These are phyloP conservation scores for Pholiota adiposa DNA, from an alignment of 1,284 basidiomycete species.

Conservation along the genomic window DNA sequence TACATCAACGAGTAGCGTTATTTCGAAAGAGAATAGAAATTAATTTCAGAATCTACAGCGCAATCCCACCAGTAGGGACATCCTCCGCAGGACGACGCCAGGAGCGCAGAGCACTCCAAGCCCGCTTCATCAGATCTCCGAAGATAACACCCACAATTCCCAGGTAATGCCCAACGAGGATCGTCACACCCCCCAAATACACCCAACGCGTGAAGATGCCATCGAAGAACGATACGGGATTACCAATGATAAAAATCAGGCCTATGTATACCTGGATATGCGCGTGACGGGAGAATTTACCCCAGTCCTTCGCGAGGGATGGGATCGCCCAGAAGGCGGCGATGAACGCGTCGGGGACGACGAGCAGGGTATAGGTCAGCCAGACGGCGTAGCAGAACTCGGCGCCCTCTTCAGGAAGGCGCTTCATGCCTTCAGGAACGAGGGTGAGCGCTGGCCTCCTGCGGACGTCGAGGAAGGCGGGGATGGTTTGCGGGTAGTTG, in stretches of 20 bases:
- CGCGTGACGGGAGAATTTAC: background rate
- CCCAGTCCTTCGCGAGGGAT: background rate
- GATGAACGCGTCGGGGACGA: too few species aligned
- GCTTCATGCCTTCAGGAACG: background rate
- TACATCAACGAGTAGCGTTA: too few species aligned
- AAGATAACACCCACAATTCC: background rate
- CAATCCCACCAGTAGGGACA: background rate
- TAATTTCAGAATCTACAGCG: background rate
- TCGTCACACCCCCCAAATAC: too few species aligned
- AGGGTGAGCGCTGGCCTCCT: background rate
- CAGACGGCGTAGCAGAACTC: background rate
- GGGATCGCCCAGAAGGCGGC: constrained; percentile 13
- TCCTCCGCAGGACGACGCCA: background rate
- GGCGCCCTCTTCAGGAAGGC: background rate
- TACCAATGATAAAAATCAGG: too few species aligned
- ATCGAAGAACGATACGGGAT: too few species aligned
- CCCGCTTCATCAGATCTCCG: background rate
- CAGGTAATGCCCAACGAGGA: too few species aligned
- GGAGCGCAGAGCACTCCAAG: background rate
- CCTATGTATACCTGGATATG: too few species aligned
- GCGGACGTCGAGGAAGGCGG: background rate
- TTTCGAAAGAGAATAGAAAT: too few species aligned
- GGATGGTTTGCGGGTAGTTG: background rate
- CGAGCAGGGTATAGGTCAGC: background rate
- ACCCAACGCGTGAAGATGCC: too few species aligned